Percentiles rank a stretch among this genome's conserved stretches.
Conservation (phyloP, 805 yeast genomes). For the Metschnikowia chrysomelidarum region DNA sequence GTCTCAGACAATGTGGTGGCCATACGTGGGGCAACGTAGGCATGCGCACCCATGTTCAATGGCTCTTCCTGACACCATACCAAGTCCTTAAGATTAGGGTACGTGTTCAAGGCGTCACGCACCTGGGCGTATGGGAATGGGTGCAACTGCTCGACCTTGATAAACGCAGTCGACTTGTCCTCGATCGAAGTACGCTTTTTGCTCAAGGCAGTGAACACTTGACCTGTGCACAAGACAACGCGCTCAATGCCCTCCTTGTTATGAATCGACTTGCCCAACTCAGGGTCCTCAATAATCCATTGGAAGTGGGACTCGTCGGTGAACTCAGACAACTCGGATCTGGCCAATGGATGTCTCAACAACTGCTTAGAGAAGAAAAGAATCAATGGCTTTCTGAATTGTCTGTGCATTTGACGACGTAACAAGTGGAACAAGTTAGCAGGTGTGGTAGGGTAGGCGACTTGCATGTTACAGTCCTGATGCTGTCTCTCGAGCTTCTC, state of each 20-base stretch:
- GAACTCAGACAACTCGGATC: slow-evolving; percentile 80
- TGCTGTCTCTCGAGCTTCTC: slow-evolving; percentile 94
- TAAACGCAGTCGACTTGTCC: slow-evolving; percentile 81
- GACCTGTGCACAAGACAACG: slow-evolving; percentile 83
- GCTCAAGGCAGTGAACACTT: slow-evolving; percentile 88
- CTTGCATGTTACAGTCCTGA: slow-evolving; percentile 97
- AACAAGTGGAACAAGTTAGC: slow-evolving; percentile 93
- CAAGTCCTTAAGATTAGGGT: slow-evolving; percentile 81
- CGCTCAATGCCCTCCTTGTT: slow-evolving; percentile 84
- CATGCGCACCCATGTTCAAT: slow-evolving; percentile 91
- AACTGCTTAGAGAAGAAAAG: slow-evolving; percentile 89
- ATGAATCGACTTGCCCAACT: slow-evolving; percentile 74
- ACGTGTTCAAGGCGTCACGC: slow-evolving; percentile 75
- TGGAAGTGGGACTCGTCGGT: slow-evolving; percentile 89
- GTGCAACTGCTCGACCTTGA: slow-evolving; percentile 90
- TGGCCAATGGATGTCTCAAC: slow-evolving; percentile 90
- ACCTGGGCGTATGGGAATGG: slow-evolving; percentile 98
- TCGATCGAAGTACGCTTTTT: slow-evolving; percentile 80
- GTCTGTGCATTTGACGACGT: slow-evolving; percentile 99
- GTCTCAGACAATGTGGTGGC: slow-evolving; percentile 75
- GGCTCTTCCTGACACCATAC: slow-evolving; percentile 99
- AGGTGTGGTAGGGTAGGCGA: slow-evolving; percentile 98
- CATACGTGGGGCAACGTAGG: slow-evolving; percentile 80
- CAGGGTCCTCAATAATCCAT: slow-evolving; percentile 93
- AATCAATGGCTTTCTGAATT: slow-evolving; percentile 90